Evolutionary conservation across 2,329 filamentous ascomycete genomes (phyloP).

Genomic region (Scedosporium boydii): DNA sequence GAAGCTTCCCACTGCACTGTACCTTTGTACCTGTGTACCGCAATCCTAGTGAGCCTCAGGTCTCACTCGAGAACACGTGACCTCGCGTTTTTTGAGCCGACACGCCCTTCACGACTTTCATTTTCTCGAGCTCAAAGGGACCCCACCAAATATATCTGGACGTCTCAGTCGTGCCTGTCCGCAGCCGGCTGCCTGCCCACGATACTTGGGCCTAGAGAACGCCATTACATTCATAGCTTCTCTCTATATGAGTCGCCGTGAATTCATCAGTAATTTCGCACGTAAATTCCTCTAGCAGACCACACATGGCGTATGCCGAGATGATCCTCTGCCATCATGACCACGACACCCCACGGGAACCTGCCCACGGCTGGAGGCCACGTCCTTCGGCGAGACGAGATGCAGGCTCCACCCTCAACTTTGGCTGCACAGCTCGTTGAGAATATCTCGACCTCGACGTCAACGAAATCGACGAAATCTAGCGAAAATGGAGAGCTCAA

Average conservation of each 20-base stretch:
- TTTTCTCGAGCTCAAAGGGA: background rate
- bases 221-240: no score
- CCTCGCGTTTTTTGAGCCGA: background rate
- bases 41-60: background rate
- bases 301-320: background rate
- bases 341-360: conserved; percentile 1
- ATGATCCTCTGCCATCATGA: conserved; percentile 1
- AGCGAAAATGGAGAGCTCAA: conserved; percentile 67
- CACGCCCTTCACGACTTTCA: background rate
- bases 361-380: conserved; percentile 1
- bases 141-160: background rate
- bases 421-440: conserved; percentile 81
- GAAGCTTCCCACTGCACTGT: no score
- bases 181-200: background rate
- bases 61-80: background rate
- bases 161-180: no score
- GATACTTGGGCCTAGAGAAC: background rate
- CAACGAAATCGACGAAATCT: conserved; percentile 35
- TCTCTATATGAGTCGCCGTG: no score
- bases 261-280: no score
- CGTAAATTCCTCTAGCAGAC: no score
- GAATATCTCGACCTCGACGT: conserved; percentile 60
- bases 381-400: background rate
- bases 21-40: no score
- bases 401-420: conserved; percentile 59